These are phyloP conservation scores for Backusella morwellensis DNA, from an alignment of 192 early-diverging fungal genomes.

Conservation along the genomic window DNA sequence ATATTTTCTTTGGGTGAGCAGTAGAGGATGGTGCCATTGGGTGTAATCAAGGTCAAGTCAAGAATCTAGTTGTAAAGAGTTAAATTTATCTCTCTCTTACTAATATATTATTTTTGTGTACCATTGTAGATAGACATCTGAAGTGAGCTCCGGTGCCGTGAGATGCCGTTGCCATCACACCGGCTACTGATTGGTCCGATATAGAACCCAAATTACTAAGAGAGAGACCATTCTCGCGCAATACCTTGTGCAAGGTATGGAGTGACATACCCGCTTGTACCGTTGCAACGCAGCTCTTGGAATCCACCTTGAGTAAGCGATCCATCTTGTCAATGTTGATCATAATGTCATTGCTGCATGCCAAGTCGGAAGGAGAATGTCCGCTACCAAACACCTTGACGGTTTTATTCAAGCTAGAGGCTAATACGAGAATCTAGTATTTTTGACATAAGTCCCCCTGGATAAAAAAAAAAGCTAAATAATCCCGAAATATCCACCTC, in stretches of 20 bases:
- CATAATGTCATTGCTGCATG: constrained; percentile 63
- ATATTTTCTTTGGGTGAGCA: constrained; percentile 46
- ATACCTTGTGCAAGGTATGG: constrained; percentile 53
- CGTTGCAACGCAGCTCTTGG: constrained; percentile 44
- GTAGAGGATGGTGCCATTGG: constrained; percentile 42
- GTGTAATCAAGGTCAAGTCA: constrained; percentile 62
- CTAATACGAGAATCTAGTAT: constrained; percentile 43
- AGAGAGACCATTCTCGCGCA: constrained; percentile 57
- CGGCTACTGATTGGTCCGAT: constrained; percentile 73
- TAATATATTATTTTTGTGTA: constrained; percentile 23
- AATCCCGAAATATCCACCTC: not conserved
- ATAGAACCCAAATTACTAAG: constrained; percentile 71
- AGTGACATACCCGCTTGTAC: constrained; percentile 68
- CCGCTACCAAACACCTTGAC: constrained; percentile 70
- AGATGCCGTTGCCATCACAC: constrained; percentile 69
- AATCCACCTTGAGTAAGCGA: constrained; percentile 50
- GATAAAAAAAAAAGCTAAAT: no score
- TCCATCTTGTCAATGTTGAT: constrained; percentile 69
- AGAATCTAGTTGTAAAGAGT: constrained; percentile 31
- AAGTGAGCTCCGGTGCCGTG: constrained; percentile 70
- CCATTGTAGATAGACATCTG: constrained; percentile 54
- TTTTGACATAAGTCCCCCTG: not conserved
- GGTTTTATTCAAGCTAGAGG: constrained; percentile 37
- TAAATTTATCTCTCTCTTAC: not conserved
- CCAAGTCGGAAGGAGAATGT: constrained; percentile 75